Percentiles rank a stretch among this genome's conserved stretches.
These are phyloP conservation scores for Sugiyamaella pinicola DNA, from an alignment of 1,139 yeast genomes.

Conservation along the genomic window DNA sequence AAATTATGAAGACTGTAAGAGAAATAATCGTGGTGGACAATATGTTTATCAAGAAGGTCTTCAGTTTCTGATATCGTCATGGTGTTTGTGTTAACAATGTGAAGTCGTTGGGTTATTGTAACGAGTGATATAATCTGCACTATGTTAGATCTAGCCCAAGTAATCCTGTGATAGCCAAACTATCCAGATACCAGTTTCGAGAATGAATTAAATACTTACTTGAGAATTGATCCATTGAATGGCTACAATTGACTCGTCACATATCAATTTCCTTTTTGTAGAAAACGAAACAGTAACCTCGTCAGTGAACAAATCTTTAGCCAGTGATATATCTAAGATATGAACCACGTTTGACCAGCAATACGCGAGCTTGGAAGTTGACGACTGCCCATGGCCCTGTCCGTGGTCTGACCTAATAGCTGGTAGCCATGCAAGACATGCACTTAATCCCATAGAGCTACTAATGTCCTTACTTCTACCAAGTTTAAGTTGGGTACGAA, in stretches of 20 bases:
- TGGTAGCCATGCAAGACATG: conserved; percentile 65
- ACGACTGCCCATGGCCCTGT: background rate
- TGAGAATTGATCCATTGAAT: conserved; percentile 62
- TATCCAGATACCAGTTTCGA: background rate
- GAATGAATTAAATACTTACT: conserved; percentile 29
- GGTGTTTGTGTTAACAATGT: conserved; percentile 47
- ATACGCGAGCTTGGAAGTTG: conserved; percentile 53
- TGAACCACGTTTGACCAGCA: conserved; percentile 64
- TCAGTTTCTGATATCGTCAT: conserved; percentile 45
- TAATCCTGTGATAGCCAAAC: too few species aligned
- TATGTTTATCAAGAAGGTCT: conserved; percentile 52
- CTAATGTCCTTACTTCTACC: conserved; percentile 50
- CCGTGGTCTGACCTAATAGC: conserved; percentile 35
- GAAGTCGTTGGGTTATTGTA: conserved; percentile 52
- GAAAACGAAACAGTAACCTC: conserved; percentile 45
- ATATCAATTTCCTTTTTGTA: conserved; percentile 52
- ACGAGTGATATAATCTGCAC: conserved; percentile 50
- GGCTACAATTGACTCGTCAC: conserved; percentile 52
- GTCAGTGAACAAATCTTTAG: conserved; percentile 45
- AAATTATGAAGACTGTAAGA: conserved; percentile 35
- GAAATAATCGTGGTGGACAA: conserved; percentile 47
- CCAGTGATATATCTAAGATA: conserved; percentile 55
- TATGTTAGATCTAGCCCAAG: background rate
- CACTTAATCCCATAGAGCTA: conserved; percentile 46
- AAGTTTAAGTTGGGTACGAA: conserved; percentile 57